phyloP scores from a whole-genome alignment of 495 filamentous ascomycete species.

The Neurospora sp. region DNA sequence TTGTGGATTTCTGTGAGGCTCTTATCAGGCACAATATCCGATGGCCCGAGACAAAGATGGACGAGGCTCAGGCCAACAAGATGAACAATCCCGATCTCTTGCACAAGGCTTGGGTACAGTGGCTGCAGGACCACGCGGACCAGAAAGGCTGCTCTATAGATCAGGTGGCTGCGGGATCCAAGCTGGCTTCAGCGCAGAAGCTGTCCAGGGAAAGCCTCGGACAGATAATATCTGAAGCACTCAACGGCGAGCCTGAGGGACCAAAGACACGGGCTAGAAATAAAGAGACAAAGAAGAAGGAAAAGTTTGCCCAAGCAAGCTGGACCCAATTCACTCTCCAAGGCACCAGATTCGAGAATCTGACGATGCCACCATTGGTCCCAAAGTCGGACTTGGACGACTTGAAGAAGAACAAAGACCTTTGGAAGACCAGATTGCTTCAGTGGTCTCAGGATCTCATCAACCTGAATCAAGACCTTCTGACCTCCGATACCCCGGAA shows the following conservation, averaged over 20 bases:
- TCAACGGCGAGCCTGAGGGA: background rate
- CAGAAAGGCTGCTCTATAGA: background rate
- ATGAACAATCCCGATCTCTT: constrained; percentile 9
- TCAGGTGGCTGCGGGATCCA: background rate
- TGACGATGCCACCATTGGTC: background rate
- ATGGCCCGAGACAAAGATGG: background rate
- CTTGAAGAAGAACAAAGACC: background rate
- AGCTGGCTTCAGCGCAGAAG: background rate
- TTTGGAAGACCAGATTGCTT: constrained; percentile 10
- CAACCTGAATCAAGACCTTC: constrained; percentile 3
- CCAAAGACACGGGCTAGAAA: background rate
- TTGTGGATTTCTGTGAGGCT: constrained; percentile 8
- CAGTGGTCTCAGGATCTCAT: constrained; percentile 12
- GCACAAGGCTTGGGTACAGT: constrained; percentile 11
- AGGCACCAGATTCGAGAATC: background rate
- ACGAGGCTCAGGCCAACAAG: background rate
- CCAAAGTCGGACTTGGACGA: background rate
- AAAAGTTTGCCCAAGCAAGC: background rate
- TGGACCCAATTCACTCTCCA: background rate
- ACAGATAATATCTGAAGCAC: background rate
- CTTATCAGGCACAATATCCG: constrained; percentile 3
- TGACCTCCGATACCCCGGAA: background rate
- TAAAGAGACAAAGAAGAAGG: background rate
- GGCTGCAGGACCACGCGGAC: constrained; percentile 5
- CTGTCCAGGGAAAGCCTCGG: background rate